Base-by-base conservation (phyloP, 495 filamentous ascomycete species). In the Clavariopsis aquatica region DNA sequence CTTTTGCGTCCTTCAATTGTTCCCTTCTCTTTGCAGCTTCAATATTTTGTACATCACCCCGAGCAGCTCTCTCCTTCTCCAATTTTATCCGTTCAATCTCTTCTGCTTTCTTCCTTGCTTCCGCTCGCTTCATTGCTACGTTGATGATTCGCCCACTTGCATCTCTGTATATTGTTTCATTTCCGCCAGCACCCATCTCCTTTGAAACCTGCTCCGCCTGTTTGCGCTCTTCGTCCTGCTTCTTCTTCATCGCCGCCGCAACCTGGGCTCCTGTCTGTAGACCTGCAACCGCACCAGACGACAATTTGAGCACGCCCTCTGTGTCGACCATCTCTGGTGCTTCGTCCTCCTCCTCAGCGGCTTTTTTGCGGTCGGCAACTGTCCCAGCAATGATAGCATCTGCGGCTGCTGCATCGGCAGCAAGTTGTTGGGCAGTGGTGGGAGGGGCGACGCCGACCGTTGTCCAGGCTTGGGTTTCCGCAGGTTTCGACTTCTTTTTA, bases 141-240 rank as follows among this genome's bases (percentile, higher is more conserved):
- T 98, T 95, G 64, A 98, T 90, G 13, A 96, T 87, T 20, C 93
- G 84, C 2, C 94, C 94, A 2, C 87, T 92, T 12, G 94, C 94
- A 79, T 98, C 94, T 52, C 94, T 87, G 71, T 97, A 94, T 46
- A 97, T 89, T 0, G 93, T 92, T 75, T 98, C 64, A 84, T 82
- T 4, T 58, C 69, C 67, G 17, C 70, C 68, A 45, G 78, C 72
- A 38, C 74, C 52, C 13, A 76, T 74, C 24, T 78, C 78, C 13
- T 80, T 52, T 69, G 72, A 65, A 77, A 66, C 71, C 60, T 81
- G 75, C 38, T 77, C 83, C 15, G 78, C 78, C 52, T 83, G 82
- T 5, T 74, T 70, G 56, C 82, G 77, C 27, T 79, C 78, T 28
- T 71, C 74, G 43, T 80, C 81, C 17, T 82, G 78, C 13, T 71